phyloP scores from a whole-genome alignment of 2,329 filamentous ascomycete species.

The Penicillium sp. region DNA sequence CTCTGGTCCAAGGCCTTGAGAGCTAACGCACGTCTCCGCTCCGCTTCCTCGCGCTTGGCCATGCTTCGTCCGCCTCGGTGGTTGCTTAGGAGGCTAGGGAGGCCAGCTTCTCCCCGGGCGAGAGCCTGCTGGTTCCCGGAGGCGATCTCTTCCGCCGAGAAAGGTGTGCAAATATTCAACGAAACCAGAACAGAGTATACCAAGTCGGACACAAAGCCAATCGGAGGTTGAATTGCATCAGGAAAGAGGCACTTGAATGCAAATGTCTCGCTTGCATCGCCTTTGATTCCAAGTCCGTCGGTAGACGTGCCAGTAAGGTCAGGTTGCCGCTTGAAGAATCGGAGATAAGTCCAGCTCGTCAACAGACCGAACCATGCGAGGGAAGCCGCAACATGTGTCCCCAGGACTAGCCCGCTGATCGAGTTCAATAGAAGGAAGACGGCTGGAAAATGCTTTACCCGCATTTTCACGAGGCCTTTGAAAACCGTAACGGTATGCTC shows the following conservation, averaged over 20 bases:
- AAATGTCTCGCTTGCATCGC: conserved; percentile 95
- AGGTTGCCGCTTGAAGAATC: conserved; percentile 81
- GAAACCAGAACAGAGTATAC: conserved; percentile 77
- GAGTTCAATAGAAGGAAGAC: conserved; percentile 75
- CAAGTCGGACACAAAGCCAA: conserved; percentile 73
- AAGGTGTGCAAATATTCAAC: conserved; percentile 80
- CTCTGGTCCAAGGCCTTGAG: conserved; percentile 91
- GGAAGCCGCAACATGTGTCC: conserved; percentile 77
- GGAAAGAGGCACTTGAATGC: conserved; percentile 97
- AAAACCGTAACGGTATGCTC: conserved; percentile 96
- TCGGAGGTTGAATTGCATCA: conserved; percentile 75
- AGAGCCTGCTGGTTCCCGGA: conserved; percentile 74
- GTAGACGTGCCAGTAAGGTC: conserved; percentile 60
- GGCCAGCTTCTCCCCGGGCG: conserved; percentile 63
- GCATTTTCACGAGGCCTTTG: conserved; percentile 83
- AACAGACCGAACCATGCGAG: conserved; percentile 82
- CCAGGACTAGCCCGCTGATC: conserved; percentile 66
- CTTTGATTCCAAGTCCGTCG: conserved; percentile 66
- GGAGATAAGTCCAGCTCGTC: conserved; percentile 91
- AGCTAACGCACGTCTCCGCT: conserved; percentile 84
- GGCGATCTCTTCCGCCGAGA: conserved; percentile 79
- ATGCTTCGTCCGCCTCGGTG: conserved; percentile 55
- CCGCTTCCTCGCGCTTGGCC: conserved; percentile 85
- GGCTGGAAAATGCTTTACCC: conserved; percentile 80
- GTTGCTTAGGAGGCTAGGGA: conserved; percentile 63